These are phyloP conservation scores for Aspergillus awamori DNA, from an alignment of 2,329 filamentous ascomycete species.

Conservation along the genomic window DNA sequence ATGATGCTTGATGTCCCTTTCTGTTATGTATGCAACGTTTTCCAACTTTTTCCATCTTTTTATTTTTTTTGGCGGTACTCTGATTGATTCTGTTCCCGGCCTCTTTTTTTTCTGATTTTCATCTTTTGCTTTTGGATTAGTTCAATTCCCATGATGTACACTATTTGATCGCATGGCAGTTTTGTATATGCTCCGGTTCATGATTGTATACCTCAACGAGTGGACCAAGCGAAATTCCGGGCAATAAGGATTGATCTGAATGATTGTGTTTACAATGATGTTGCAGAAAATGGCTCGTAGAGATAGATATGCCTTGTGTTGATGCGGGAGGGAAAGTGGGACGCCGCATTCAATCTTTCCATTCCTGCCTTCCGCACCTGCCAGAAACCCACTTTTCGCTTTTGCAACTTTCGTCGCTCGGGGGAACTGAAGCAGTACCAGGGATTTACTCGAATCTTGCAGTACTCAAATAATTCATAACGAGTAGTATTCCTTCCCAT, in stretches of 20 bases:
- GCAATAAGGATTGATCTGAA: neutral
- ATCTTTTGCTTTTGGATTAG: slow-evolving; percentile 10
- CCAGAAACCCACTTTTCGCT: neutral
- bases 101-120: neutral
- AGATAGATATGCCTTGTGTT: neutral
- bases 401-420: neutral
- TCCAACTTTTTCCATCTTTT: neutral
- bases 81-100: slow-evolving; percentile 13
- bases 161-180: slow-evolving; percentile 18
- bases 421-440: neutral
- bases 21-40: slow-evolving; percentile 14
- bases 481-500: too few species aligned
- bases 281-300: too few species aligned
- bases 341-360: neutral
- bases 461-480: neutral
- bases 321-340: neutral
- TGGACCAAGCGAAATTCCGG: neutral
- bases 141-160: slow-evolving; percentile 18
- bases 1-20: slow-evolving; percentile 6
- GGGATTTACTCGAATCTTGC: neutral
- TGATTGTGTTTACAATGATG: neutral
- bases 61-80: slow-evolving; percentile 12
- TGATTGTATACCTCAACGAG: neutral
- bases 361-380: neutral
- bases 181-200: slow-evolving; percentile 9